A percentile compares a stretch with the other conserved stretches of the same genome.
Evolutionary conservation across 345 rosid species (phyloP).

Genomic region (Dimocarpus longan): DNA sequence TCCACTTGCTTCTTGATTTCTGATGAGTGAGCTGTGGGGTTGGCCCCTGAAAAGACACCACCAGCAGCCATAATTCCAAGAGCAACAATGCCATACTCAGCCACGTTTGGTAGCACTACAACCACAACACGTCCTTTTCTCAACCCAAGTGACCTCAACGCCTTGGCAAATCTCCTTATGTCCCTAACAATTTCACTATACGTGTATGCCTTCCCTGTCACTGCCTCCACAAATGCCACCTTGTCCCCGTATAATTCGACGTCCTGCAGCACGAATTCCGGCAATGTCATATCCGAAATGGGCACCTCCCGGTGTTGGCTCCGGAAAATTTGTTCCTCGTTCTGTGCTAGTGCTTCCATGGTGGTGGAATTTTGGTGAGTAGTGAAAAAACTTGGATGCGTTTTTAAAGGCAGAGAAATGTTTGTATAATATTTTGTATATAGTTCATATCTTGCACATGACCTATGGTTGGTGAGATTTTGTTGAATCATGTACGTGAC

Average conservation of each 20-base stretch:
- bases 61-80: conserved; percentile 94
- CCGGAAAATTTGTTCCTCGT: conserved; percentile 60
- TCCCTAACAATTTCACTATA: conserved; percentile 70
- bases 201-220: conserved; percentile 68
- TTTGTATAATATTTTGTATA: not conserved
- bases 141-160: conserved; percentile 74
- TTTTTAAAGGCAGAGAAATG: conserved; percentile 18
- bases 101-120: conserved; percentile 83
- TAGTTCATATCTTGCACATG: conserved; percentile 35
- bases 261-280: conserved; percentile 82
- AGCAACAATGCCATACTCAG: conserved; percentile 81
- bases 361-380: not conserved
- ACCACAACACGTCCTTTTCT: conserved; percentile 82
- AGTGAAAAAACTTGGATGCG: conserved; percentile 6
- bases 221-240: conserved; percentile 84
- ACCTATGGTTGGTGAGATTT: conserved; percentile 29
- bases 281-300: conserved; percentile 68
- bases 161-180: conserved; percentile 70
- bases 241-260: conserved; percentile 67
- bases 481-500: conserved; percentile 39
- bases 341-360: conserved; percentile 24
- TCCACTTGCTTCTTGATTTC: conserved; percentile 86
- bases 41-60: conserved; percentile 87
- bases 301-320: conserved; percentile 63
- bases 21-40: conserved; percentile 71